Evolutionary conservation across 164 flowering plant genomes (phyloP), one percentile per base, ranked within the genome.

Genomic region (Buxus sempervirens): DNA sequence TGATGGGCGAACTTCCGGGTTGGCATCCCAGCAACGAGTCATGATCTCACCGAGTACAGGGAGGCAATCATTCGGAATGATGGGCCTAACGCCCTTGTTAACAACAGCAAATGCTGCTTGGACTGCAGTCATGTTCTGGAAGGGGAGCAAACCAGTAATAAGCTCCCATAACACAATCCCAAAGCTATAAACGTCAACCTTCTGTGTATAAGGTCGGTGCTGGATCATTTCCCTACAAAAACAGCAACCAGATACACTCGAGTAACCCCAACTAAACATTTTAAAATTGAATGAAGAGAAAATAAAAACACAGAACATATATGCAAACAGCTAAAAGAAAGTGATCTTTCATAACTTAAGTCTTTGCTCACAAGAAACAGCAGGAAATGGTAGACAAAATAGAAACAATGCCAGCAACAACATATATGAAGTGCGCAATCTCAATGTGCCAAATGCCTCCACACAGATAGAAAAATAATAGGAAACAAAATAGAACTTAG

Each of bases 41-140:
- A 92, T 90, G 71, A 90, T 90, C 77, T 88, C 93, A n/a, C 82
- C 70, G 0, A 93, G 88, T 12, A 81, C 83, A 32, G 95, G 98
- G 13, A 90, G 81, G 76, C 95, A 90, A 63, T 90, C 96, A 26
- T 54, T 65, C 12, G 98, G 96, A 22, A 90, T 78, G 54, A 75
- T 71, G 12, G 98, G 96, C 26, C 97, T 77, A 3, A 84, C 89
- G 8, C 90, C 88, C 72, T 81, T 88, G 87, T 90, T 92, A 21
- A 93, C 98, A 8, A 93, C 98, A 8, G 96, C 95, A 78, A 90
- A 93, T 20, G 98, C 98, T 21, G 95, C 98, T 80, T 93, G 98
- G 59, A 93, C 96, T 0, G 98, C 93, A 1, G 93, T 90, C 98
- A 93, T 90, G 73, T 88, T 88, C 78, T 84, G 89, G 79, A 88